Evolutionary conservation across 192 early-diverging fungal genomes (phyloP).

Genomic region (Rhizophagus clarus): DNA sequence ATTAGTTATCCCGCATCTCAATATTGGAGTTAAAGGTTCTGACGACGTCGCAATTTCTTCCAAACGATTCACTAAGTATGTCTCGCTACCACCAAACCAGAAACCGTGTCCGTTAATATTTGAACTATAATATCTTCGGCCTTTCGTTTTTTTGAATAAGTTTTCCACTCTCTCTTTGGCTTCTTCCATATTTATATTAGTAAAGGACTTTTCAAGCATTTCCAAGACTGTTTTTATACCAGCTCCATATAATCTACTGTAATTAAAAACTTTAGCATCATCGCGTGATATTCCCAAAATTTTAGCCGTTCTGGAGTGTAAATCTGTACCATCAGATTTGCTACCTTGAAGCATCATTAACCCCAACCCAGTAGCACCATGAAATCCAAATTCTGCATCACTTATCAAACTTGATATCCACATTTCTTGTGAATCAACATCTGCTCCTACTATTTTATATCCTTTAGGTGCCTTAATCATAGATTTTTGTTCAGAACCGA

Average conservation of each 20-base stretch:
- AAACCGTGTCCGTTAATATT: slow-evolving; percentile 37
- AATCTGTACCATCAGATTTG: slow-evolving; percentile 84
- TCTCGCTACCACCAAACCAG: slow-evolving; percentile 91
- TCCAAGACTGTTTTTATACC: slow-evolving; percentile 78
- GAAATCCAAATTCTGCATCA: slow-evolving; percentile 89
- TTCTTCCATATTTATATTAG: slow-evolving; percentile 63
- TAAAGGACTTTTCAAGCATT: slow-evolving; percentile 77
- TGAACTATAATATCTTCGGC: slow-evolving; percentile 48
- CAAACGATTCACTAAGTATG: slow-evolving; percentile 90
- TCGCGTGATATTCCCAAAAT: slow-evolving; percentile 87
- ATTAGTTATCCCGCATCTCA: slow-evolving; percentile 89
- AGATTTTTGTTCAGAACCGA: slow-evolving; percentile 93
- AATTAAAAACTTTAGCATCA: slow-evolving; percentile 94
- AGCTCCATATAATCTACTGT: slow-evolving; percentile 94
- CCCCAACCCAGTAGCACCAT: slow-evolving; percentile 90
- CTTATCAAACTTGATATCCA: slow-evolving; percentile 98
- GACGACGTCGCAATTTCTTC: slow-evolving; percentile 76
- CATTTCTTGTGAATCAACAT: slow-evolving; percentile 95
- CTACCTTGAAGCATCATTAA: slow-evolving; percentile 98
- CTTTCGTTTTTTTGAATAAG: slow-evolving; percentile 86
- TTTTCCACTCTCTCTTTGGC: slow-evolving; percentile 65
- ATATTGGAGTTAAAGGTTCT: slow-evolving; percentile 80
- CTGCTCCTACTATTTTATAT: slow-evolving; percentile 89
- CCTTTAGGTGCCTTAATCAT: slow-evolving; percentile 81
- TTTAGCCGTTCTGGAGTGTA: slow-evolving; percentile 89